A percentile compares a stretch with the other conserved stretches of the same genome.
Conservation (phyloP, 768 basidiomycete genomes). For the Naganishia kalamii region DNA sequence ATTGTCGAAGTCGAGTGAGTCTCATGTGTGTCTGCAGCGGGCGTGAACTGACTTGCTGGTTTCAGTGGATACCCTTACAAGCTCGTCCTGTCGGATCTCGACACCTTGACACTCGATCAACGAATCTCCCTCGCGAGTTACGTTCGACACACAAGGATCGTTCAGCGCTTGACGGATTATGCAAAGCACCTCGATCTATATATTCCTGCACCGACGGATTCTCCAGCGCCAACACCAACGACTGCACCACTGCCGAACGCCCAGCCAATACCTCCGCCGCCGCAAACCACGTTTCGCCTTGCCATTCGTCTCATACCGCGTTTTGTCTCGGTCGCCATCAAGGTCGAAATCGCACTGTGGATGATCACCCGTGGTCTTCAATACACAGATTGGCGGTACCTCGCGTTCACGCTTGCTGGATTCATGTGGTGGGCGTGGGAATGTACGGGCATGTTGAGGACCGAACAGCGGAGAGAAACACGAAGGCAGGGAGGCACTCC, state of each 20-base stretch:
- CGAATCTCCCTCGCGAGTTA: background rate
- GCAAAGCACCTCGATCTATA: background rate
- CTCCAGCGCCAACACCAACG: background rate
- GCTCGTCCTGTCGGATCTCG: constrained; percentile 12
- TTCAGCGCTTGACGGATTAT: background rate
- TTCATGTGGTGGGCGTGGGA: constrained; percentile 19
- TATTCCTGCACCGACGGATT: background rate
- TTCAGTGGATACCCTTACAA: constrained; percentile 18
- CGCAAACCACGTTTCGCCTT: background rate
- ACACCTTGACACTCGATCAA: background rate
- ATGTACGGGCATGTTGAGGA: background rate
- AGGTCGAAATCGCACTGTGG: constrained; percentile 12
- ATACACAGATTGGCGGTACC: background rate
- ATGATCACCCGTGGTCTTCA: constrained; percentile 14
- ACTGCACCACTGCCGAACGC: background rate
- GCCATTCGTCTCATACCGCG: background rate
- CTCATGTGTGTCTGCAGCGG: background rate
- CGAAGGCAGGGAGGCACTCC: background rate
- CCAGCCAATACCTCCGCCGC: background rate
- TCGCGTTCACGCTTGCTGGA: background rate
- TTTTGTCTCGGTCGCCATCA: constrained; percentile 4
- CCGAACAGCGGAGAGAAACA: background rate
- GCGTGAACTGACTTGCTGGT: background rate
- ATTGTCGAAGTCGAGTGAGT: constrained; percentile 16
- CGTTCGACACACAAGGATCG: background rate